Evolutionary conservation across 1,139 yeast genomes (phyloP).

Genomic region (Yamadazyma trypodendri): DNA sequence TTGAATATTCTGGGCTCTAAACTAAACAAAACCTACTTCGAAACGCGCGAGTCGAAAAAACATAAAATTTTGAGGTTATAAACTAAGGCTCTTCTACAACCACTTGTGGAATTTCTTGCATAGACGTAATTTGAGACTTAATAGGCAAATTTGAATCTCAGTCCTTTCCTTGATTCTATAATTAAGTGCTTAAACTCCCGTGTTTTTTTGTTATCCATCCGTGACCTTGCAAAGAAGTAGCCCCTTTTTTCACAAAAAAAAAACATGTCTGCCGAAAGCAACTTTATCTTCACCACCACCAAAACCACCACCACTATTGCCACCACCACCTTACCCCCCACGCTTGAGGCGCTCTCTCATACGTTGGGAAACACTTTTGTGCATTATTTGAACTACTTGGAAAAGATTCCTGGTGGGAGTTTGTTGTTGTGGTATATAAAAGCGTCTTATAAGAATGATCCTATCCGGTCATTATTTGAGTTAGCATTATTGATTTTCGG

Average conservation of each 20-base stretch:
- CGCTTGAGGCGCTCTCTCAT: slow-evolving; percentile 38
- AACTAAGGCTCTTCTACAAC: background rate
- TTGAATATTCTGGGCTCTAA: background rate
- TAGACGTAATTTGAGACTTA: too few relatives aligned
- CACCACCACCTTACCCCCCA: slow-evolving; percentile 34
- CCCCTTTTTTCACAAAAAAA: slow-evolving; percentile 4
- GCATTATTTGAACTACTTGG: slow-evolving; percentile 35
- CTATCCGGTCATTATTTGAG: slow-evolving; percentile 84
- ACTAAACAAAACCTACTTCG: background rate
- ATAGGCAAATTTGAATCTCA: too few relatives aligned
- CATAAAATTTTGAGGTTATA: background rate
- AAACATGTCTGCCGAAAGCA: slow-evolving; percentile 12
- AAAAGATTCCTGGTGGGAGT: slow-evolving; percentile 75
- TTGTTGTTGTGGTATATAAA: slow-evolving; percentile 73
- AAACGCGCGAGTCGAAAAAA: background rate
- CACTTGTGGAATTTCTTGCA: background rate
- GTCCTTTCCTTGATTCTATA: too few relatives aligned
- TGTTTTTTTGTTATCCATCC: background rate
- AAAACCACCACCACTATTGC: slow-evolving; percentile 26
- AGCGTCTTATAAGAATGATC: slow-evolving; percentile 93
- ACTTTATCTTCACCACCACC: slow-evolving; percentile 18
- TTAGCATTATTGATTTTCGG: slow-evolving; percentile 79
- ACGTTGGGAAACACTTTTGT: slow-evolving; percentile 37
- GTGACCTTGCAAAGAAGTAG: background rate
- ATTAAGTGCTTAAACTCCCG: too few relatives aligned